Conservation (phyloP, 2,329 filamentous ascomycete genomes). For the Arthroderma uncinatum region DNA sequence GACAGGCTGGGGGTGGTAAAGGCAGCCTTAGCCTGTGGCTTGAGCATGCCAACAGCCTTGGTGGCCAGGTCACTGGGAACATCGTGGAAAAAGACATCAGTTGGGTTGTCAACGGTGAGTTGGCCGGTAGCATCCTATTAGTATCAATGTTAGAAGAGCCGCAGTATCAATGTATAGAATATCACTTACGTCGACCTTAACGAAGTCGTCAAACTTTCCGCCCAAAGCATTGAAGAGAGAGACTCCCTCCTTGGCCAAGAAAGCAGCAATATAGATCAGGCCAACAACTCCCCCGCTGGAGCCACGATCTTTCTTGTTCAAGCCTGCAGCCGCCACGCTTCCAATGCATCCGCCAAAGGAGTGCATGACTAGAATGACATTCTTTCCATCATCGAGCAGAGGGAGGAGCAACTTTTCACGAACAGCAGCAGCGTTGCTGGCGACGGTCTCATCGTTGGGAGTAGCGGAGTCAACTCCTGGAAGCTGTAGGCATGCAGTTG, state of each 20-base stretch:
- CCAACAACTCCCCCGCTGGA: constrained; percentile 9
- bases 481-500: constrained; percentile 11
- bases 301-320: constrained; percentile 11
- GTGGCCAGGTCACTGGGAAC: neutral
- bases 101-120: neutral
- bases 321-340: constrained; percentile 21
- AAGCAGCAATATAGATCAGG: constrained; percentile 9
- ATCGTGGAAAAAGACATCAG: constrained; percentile 10
- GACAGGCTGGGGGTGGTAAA: neutral
- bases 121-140: constrained; percentile 9
- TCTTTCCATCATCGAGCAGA: constrained; percentile 23
- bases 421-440: constrained; percentile 21
- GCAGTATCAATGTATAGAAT: neutral
- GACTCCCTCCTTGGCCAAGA: constrained; percentile 4
- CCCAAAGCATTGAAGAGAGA: constrained; percentile 3
- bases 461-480: constrained; percentile 11
- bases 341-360: constrained; percentile 28
- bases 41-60: constrained; percentile 2
- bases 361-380: constrained; percentile 28
- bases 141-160: neutral
- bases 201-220: neutral
- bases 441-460: constrained; percentile 16
- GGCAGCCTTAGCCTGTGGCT: neutral
- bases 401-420: constrained; percentile 20
- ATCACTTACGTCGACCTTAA: constrained; percentile 3